These are phyloP conservation scores for Fraxinus latifolia DNA, from an alignment of 305 asterid species.

Conservation along the genomic window DNA sequence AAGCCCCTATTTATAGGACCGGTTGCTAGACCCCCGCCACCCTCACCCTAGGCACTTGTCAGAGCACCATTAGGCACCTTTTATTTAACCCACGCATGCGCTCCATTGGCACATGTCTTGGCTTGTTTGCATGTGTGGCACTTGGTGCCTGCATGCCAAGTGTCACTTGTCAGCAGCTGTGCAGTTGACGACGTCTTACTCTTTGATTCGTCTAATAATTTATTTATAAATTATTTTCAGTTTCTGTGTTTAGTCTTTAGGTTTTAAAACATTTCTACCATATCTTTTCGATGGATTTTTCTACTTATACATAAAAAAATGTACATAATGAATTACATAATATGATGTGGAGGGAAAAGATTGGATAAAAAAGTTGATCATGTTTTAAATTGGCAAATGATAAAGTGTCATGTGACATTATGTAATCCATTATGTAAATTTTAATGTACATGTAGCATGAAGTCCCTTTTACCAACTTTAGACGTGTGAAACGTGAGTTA, in stretches of 20 bases:
- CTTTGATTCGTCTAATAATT: not conserved
- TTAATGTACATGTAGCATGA: not conserved
- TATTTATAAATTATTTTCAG: not conserved
- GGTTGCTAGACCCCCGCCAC: not conserved
- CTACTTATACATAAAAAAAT: not conserved
- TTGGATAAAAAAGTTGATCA: not conserved
- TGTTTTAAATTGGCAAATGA: not conserved
- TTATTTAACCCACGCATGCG: not conserved
- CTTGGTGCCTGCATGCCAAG: not conserved
- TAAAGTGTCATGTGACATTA: not conserved
- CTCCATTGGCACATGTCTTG: not conserved
- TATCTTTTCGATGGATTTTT: not conserved
- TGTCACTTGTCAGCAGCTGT: not conserved
- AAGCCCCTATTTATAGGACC: not conserved
- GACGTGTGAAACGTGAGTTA: not conserved
- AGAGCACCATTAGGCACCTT: not conserved
- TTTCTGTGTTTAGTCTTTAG: not conserved
- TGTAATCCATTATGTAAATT: not conserved
- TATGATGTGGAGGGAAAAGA: not conserved
- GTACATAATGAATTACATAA: not conserved
- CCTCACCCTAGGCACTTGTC: not conserved
- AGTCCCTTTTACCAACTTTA: not conserved
- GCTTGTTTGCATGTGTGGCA: not conserved
- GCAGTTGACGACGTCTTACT: not conserved
- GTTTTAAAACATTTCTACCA: not conserved